Percentiles rank a stretch among this genome's conserved stretches.
Evolutionary conservation across 75 land plant species (phyloP).

Genomic region (Cupressus sempervirens): DNA sequence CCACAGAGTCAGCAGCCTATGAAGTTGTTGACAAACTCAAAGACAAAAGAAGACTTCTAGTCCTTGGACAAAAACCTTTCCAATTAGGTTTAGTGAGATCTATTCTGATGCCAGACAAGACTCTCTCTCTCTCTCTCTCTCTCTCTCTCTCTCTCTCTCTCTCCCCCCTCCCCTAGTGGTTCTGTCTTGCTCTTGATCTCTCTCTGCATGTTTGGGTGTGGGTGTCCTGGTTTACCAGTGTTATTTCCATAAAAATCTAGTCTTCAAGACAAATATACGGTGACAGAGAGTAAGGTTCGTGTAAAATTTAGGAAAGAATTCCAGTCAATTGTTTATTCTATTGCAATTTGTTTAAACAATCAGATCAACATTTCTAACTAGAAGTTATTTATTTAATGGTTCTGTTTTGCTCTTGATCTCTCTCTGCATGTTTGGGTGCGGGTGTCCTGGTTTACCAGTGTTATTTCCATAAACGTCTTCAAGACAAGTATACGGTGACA

Average conservation of each 20-base stretch:
- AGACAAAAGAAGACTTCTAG: neutral
- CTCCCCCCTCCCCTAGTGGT: no score
- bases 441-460: neutral
- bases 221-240: neutral
- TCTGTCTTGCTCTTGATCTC: neutral
- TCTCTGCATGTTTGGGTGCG: neutral
- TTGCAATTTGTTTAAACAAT: neutral
- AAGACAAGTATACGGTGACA: neutral
- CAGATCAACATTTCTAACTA: neutral
- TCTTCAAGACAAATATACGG: neutral
- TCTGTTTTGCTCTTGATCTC: neutral
- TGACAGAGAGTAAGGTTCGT: neutral
- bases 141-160: neutral
- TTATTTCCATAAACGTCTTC: neutral
- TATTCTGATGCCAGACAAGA: neutral
- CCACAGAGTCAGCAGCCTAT: neutral
- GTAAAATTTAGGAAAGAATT: neutral
- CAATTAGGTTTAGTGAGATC: neutral
- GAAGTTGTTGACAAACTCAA: neutral
- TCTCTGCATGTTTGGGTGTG: neutral
- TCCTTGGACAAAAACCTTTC: neutral
- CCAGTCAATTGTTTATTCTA: neutral
- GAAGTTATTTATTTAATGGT: no score
- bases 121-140: neutral
- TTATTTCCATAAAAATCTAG: neutral